These are phyloP conservation scores for Plenodomus tracheiphilus DNA, from an alignment of 2,329 filamentous ascomycete genomes.

Conservation along the genomic window DNA sequence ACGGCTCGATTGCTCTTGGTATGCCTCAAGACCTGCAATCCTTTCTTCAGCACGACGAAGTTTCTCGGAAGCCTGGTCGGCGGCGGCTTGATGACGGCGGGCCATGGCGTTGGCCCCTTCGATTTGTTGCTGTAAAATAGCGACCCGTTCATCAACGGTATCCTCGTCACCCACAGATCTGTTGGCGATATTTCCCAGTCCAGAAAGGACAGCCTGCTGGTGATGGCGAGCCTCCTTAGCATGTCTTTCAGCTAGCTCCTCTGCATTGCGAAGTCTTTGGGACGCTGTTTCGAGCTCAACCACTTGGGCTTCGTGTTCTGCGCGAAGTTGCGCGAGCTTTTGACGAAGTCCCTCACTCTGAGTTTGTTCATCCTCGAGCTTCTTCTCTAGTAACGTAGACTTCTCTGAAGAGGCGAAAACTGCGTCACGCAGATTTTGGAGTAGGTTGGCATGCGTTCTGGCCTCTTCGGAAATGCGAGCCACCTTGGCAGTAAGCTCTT, in stretches of 20 bases:
- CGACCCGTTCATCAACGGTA: conserved; percentile 64
- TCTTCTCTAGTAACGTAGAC: conserved; percentile 73
- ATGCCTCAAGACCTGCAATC: conserved; percentile 93
- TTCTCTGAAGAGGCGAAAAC: conserved; percentile 79
- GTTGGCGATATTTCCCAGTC: conserved; percentile 73
- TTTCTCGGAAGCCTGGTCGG: conserved; percentile 83
- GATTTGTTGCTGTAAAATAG: conserved; percentile 78
- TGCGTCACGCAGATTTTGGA: conserved; percentile 76
- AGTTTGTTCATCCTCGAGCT: conserved; percentile 80
- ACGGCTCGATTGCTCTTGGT: conserved; percentile 94
- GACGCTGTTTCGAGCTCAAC: conserved; percentile 75
- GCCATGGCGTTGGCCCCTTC: conserved; percentile 77
- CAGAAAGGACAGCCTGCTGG: conserved; percentile 77
- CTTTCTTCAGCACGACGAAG: conserved; percentile 91
- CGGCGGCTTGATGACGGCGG: conserved; percentile 85
- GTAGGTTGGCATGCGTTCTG: conserved; percentile 69
- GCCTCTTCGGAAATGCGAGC: conserved; percentile 68
- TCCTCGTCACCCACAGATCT: conserved; percentile 57
- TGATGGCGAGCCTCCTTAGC: conserved; percentile 86
- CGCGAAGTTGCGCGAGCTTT: conserved; percentile 74
- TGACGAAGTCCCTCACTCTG: conserved; percentile 74
- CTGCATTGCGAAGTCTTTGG: conserved; percentile 77
- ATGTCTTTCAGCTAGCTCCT: conserved; percentile 85
- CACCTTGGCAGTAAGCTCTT: conserved; percentile 71
- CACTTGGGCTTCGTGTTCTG: conserved; percentile 79